A percentile compares a stretch with the other conserved stretches of the same genome.
phyloP scores from a whole-genome alignment of 108 stramenopile species.

The Pseudonitzschia delicatissima region DNA sequence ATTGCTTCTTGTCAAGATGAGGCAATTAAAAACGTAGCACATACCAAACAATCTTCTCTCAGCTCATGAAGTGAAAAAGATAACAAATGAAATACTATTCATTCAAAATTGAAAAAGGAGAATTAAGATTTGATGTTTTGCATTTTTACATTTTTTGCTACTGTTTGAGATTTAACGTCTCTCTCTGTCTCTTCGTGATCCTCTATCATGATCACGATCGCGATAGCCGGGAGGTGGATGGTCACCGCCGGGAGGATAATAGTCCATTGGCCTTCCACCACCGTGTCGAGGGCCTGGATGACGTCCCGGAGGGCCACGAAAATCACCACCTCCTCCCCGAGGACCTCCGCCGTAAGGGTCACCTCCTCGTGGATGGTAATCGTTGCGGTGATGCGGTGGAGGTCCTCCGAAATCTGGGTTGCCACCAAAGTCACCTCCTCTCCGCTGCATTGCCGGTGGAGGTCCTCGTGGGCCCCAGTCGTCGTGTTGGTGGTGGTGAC shows the following conservation, averaged over 20 bases:
- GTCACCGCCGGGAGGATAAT: neutral
- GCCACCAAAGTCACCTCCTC: neutral
- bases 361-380: constrained; percentile 1
- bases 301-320: constrained; percentile 17
- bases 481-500: neutral
- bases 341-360: neutral
- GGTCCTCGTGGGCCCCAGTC: constrained; percentile 2
- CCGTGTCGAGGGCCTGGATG: neutral
- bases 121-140: too few species aligned
- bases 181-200: constrained; percentile 16
- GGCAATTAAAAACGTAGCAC: too few species aligned
- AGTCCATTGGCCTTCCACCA: neutral
- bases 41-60: too few species aligned
- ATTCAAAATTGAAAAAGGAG: too few species aligned
- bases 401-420: neutral
- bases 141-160: too few species aligned
- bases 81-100: too few species aligned
- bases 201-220: constrained; percentile 1
- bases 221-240: constrained; percentile 6
- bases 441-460: neutral
- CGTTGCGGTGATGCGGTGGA: neutral
- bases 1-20: too few species aligned
- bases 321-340: constrained; percentile 4
- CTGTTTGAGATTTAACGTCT: neutral
- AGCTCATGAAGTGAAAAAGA: too few species aligned